Base-by-base conservation (phyloP, 768 basidiomycete genomes). In the Gelatoporia subvermispora region DNA sequence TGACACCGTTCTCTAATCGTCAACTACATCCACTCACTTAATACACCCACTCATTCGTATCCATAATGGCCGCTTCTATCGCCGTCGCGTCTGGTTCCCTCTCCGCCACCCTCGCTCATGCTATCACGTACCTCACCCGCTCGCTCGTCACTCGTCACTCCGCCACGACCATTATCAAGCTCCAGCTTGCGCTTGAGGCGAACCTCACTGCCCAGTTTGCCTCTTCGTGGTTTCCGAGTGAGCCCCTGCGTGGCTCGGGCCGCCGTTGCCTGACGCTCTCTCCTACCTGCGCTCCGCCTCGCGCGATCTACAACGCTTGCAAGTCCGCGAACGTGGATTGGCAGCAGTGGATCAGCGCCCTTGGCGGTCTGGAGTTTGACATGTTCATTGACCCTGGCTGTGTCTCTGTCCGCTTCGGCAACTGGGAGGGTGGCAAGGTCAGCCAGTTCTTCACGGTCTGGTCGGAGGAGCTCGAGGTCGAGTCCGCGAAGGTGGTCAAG, bases 351-450 rank as follows among this genome's bases (percentile, higher is more conserved):
- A 85, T 88, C 46, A 57, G 73, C 40, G 70, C 76, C 49, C 77
- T 90, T 40, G 86, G 88, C 10, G 75, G 78, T 55, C 67, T 70
- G 7, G 84, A 85, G 67, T 82, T 90, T 61, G 88, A 90, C 65
- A 76, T 91, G 51, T 84, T 86, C 66, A 77, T 88, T 57, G 85
- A 90, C 64, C 88, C 88, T 53, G 88, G 86, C 52, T 82, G 78
- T 62, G 78, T 91, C 54, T 83, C 83, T 50, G 69, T 87, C 54
- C 85, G 84, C 51, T 72, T 76, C 60, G 74, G 73, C 44, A 71
- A 63, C 47, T 61, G 58, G 50, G 65, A 68, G 36, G 60, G 63
- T 9, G 64, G 70, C 43, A 72, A 72, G 56, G 68, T 81, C 23
- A 64, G 69, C 47, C 73, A 75, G 59, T 71, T 79, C 48, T 63